Evolutionary conservation across 129 eudicot genomes (phyloP).

Genomic region (Centella asiatica): DNA sequence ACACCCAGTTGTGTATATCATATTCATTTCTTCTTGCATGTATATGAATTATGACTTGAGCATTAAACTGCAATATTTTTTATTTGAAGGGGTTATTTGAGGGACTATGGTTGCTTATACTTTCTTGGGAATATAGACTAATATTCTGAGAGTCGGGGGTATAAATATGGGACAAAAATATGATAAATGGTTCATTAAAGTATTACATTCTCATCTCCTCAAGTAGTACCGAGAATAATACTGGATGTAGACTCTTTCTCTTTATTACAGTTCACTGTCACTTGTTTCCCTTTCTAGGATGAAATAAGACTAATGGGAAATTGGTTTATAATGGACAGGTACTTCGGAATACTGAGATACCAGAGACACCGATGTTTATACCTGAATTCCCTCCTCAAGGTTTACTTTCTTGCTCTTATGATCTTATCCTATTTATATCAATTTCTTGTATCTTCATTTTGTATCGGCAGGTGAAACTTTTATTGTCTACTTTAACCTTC

Average conservation of each 20-base stretch:
- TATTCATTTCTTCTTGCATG: too few species aligned
- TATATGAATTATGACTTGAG: too few species aligned
- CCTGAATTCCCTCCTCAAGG: conserved; percentile 95
- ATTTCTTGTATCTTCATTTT: neutral
- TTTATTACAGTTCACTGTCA: neutral
- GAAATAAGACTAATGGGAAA: conserved; percentile 7
- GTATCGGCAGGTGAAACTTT: too few species aligned
- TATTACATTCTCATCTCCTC: neutral
- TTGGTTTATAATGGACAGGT: conserved; percentile 35
- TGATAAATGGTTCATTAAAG: neutral
- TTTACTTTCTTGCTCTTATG: conserved; percentile 21
- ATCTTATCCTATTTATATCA: neutral
- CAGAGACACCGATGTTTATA: conserved; percentile 80
- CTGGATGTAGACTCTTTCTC: neutral
- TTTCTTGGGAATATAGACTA: too few species aligned
- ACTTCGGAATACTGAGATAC: conserved; percentile 72
- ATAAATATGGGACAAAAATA: neutral
- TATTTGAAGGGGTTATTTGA: neutral
- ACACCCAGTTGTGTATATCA: too few species aligned
- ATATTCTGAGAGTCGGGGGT: neutral
- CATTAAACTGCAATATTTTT: too few species aligned
- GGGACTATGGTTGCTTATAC: too few species aligned
- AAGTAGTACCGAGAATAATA: neutral
- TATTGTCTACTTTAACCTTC: neutral
- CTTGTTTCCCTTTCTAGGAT: neutral